Conservation (phyloP, 75 land plant species). For the Selaginella tamariscina region DNA sequence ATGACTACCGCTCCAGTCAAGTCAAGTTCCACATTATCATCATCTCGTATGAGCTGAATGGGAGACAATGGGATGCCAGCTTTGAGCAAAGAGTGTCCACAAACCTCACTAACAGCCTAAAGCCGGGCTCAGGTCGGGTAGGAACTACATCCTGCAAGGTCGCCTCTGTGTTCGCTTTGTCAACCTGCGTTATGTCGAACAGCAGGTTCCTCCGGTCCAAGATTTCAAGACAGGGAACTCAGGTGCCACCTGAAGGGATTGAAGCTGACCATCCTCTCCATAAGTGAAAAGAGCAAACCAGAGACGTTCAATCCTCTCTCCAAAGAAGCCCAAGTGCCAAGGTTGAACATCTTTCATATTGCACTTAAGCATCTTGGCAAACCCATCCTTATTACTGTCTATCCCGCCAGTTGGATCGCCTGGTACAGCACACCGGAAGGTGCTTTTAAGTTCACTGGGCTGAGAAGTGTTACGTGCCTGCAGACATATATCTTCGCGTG, state of each 20-base stretch:
- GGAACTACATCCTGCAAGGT: neutral
- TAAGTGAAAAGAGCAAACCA: conserved; percentile 1
- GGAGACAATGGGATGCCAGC: neutral
- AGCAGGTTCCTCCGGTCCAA: neutral
- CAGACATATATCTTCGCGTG: neutral
- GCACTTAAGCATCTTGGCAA: neutral
- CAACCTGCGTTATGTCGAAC: neutral
- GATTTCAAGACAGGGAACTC: too few species aligned
- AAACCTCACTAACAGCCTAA: neutral
- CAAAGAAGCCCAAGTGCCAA: neutral
- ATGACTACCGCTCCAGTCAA: neutral
- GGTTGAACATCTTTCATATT: neutral
- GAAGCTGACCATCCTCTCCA: neutral
- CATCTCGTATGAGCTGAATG: neutral
- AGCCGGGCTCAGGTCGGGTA: neutral
- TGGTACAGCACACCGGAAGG: neutral
- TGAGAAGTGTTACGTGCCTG: neutral
- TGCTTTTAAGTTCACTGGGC: neutral
- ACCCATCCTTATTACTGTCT: neutral
- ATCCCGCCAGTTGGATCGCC: neutral
- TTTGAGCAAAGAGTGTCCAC: neutral
- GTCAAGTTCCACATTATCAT: neutral
- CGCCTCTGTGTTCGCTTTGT: neutral
- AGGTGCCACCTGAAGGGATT: neutral
- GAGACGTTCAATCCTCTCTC: neutral